Evolutionary conservation across 2,329 filamentous ascomycete genomes (phyloP).

Genomic region (Tricladium varicosporioides): DNA sequence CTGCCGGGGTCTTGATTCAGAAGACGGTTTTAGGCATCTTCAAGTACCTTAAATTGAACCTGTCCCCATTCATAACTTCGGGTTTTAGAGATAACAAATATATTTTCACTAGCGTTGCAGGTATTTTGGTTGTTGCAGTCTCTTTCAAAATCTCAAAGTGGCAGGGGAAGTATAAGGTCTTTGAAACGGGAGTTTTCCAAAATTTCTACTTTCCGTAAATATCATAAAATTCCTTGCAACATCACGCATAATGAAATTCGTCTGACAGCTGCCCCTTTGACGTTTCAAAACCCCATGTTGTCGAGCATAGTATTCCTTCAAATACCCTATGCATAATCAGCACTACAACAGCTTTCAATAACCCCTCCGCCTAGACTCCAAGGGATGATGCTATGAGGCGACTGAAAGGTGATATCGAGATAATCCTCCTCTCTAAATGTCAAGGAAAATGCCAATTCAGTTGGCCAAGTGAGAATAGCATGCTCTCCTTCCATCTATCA

Average conservation of each 20-base stretch:
- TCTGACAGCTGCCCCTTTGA: not conserved
- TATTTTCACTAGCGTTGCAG: not conserved
- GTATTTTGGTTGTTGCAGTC: not conserved
- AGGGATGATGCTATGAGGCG: not conserved
- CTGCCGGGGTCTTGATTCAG: too few species aligned
- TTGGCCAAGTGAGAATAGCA: not conserved
- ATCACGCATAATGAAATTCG: not conserved
- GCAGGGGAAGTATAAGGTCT: not conserved
- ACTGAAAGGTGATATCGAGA: not conserved
- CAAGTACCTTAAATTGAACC: too few species aligned
- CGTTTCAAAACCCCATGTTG: not conserved
- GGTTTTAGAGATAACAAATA: not conserved
- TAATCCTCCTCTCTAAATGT: not conserved
- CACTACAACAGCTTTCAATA: not conserved
- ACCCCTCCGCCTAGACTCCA: not conserved
- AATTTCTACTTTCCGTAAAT: not conserved
- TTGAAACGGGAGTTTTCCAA: not conserved
- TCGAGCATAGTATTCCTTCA: not conserved
- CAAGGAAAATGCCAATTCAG: not conserved
- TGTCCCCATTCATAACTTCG: not conserved
- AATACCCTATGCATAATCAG: not conserved
- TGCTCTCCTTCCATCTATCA: too few species aligned
- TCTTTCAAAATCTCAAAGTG: not conserved
- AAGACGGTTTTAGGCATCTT: too few species aligned
- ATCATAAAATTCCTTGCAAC: not conserved